These are phyloP conservation scores for Helotiales sp. DNA, from an alignment of 2,329 filamentous ascomycete genomes.

Conservation along the genomic window DNA sequence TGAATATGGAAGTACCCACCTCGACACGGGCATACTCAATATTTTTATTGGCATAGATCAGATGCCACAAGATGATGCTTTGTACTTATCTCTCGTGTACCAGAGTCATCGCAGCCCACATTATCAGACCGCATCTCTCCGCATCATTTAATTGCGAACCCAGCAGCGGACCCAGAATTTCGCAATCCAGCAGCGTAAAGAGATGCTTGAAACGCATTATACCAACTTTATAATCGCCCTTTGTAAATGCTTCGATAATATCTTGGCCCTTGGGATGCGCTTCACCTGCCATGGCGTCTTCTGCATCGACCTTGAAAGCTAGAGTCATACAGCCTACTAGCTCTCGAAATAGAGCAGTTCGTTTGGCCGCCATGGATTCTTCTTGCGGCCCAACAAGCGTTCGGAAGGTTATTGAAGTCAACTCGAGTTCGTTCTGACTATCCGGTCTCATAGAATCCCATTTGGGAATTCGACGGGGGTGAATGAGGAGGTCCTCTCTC, in stretches of 20 bases:
- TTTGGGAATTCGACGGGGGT: background rate
- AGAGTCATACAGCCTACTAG: background rate
- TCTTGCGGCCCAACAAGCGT: background rate
- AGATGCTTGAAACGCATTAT: background rate
- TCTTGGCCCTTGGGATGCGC: background rate
- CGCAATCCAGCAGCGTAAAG: background rate
- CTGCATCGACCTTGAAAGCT: background rate
- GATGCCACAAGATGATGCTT: background rate
- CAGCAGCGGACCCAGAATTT: background rate
- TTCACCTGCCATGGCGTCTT: background rate
- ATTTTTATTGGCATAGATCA: background rate
- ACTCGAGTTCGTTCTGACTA: background rate
- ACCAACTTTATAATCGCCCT: background rate
- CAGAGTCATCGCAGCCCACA: background rate
- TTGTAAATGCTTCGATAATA: background rate
- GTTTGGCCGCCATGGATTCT: background rate
- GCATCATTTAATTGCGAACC: background rate
- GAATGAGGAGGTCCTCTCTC: background rate
- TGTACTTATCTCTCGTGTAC: background rate
- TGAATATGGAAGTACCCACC: background rate
- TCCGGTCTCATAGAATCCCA: background rate
- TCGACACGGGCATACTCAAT: background rate
- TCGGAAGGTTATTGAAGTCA: background rate
- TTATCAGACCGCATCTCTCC: background rate
- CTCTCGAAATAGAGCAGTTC: background rate